Conservation (phyloP, 352 stramenopile genomes). For the Phytophthora sp. region DNA sequence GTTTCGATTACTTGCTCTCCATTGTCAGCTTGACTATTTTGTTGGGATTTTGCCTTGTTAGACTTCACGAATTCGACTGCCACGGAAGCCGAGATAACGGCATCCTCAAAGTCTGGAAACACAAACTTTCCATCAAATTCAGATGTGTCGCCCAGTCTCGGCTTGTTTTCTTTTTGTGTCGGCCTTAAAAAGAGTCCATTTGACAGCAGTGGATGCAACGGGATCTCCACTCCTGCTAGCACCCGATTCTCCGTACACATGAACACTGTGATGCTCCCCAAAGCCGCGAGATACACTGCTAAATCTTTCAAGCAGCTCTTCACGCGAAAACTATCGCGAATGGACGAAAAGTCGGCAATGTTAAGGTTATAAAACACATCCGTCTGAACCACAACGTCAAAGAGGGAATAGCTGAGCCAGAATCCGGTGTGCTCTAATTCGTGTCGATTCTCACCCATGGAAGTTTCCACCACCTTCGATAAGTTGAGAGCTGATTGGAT, state of each 20-base stretch:
- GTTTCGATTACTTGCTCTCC: neutral
- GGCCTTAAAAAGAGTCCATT: slow-evolving; percentile 33
- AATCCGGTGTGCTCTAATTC: slow-evolving; percentile 42
- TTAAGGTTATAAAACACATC: slow-evolving; percentile 76
- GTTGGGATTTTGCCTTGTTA: neutral
- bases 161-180: neutral
- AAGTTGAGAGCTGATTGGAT: slow-evolving; percentile 55
- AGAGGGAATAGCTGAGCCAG: slow-evolving; percentile 87
- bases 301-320: slow-evolving; percentile 60
- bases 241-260: slow-evolving; percentile 75
- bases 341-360: slow-evolving; percentile 60
- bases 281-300: slow-evolving; percentile 37
- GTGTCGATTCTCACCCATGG: slow-evolving; percentile 17
- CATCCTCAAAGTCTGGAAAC: slow-evolving; percentile 45
- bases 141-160: slow-evolving; percentile 9
- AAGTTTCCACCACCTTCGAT: slow-evolving; percentile 29
- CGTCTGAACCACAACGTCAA: slow-evolving; percentile 83
- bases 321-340: slow-evolving; percentile 79
- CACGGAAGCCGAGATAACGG: slow-evolving; percentile 43
- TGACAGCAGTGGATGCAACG: slow-evolving; percentile 40
- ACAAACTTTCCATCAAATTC: slow-evolving; percentile 46
- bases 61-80: slow-evolving; percentile 39
- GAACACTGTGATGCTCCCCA: slow-evolving; percentile 58
- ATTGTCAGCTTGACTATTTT: neutral
- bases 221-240: slow-evolving; percentile 64